Percentiles rank a stretch among this genome's conserved stretches.
phyloP scores from a whole-genome alignment of 352 stramenopile genomes.

The Phytophthora pinifolia region DNA sequence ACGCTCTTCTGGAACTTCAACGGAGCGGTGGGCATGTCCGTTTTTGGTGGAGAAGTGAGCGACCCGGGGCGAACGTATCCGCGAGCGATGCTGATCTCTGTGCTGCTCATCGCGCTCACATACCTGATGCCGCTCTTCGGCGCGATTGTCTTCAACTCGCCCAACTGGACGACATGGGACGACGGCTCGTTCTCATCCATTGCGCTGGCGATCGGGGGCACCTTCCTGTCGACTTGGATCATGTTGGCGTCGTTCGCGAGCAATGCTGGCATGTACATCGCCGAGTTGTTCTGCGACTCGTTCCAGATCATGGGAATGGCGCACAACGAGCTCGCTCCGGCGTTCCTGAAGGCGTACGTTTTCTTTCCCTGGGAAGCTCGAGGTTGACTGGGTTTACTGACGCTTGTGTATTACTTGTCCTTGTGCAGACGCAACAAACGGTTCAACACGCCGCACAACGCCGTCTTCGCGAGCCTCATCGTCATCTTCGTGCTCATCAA shows the following conservation, averaged over 20 bases:
- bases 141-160: conserved; percentile 63
- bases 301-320: conserved; percentile 88
- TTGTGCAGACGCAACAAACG: conserved; percentile 43
- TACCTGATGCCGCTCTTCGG: conserved; percentile 91
- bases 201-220: conserved; percentile 77
- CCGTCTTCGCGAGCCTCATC: conserved; percentile 41
- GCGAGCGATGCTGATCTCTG: conserved; percentile 73
- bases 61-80: conserved; percentile 83
- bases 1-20: conserved; percentile 98
- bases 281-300: conserved; percentile 91
- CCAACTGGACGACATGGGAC: conserved; percentile 83
- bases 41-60: conserved; percentile 89
- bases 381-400: background rate
- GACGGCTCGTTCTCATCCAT: conserved; percentile 92
- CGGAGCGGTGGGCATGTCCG: conserved; percentile 86
- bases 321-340: conserved; percentile 83
- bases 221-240: conserved; percentile 90
- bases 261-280: conserved; percentile 93
- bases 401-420: background rate
- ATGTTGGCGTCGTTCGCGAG: conserved; percentile 88
- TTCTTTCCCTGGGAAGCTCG: background rate
- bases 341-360: conserved; percentile 78
- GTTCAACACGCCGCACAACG: conserved; percentile 58
- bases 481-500: conserved; percentile 58
- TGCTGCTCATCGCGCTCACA: conserved; percentile 79